These are phyloP conservation scores for Globisporangium mamillatum DNA, from an alignment of 352 stramenopile species.

Conservation along the genomic window DNA sequence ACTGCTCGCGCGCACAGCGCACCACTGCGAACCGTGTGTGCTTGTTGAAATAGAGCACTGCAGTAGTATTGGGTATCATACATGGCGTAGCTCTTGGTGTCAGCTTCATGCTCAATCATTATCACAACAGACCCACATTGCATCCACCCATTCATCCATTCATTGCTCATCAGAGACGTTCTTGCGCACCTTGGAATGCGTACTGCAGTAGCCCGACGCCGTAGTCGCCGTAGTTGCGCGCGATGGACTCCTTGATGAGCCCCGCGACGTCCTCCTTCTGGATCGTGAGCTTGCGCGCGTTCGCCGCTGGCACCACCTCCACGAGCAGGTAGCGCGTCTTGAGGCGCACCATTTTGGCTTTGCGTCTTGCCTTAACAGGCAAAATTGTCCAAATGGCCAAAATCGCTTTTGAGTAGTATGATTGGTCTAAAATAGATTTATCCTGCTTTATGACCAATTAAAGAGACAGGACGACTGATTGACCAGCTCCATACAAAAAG, in stretches of 20 bases:
- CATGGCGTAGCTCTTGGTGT: not conserved
- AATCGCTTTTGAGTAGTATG: not conserved
- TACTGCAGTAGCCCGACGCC: conserved; percentile 64
- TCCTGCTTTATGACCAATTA: not conserved
- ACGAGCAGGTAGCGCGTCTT: conserved; percentile 78
- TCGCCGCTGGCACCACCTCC: conserved; percentile 35
- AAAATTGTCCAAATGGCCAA: not conserved
- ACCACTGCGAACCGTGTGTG: conserved; percentile 53
- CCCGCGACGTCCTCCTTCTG: conserved; percentile 58
- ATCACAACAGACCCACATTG: not conserved
- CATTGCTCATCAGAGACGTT: not conserved
- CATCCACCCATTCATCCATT: not conserved
- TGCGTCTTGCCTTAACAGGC: not conserved
- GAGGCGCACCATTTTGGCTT: conserved; percentile 56
- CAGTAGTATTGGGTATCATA: not conserved
- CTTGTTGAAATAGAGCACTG: conserved; percentile 67
- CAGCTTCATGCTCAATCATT: not conserved
- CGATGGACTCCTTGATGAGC: conserved; percentile 63
- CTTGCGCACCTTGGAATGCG: conserved; percentile 67
- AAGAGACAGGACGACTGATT: not conserved
- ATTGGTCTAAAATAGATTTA: not conserved
- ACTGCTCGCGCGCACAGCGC: conserved; percentile 64
- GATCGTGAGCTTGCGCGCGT: conserved; percentile 39
- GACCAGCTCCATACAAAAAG: conserved; percentile 18
- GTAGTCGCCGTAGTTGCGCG: conserved; percentile 67